Base-by-base conservation (phyloP, 2,329 filamentous ascomycete species). In the Teratosphaeria zuluensis region DNA sequence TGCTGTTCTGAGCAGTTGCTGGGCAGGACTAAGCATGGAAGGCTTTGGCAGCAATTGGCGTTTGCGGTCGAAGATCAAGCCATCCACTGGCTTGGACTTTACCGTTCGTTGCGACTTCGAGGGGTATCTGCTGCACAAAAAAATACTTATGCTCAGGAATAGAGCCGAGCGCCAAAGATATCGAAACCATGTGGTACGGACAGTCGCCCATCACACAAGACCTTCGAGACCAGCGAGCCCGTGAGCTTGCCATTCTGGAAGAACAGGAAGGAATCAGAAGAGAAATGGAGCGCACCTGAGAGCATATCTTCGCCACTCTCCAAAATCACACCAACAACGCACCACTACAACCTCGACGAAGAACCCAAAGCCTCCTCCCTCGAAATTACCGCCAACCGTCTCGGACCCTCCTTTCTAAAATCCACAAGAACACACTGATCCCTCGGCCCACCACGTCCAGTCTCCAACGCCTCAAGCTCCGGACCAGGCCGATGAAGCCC, bases 351-450 rank as follows among this genome's bases (percentile, higher is more conserved):
- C 55, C 59, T 61, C 30, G 54, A 30, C 55, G 62, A 61, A 33
- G 56, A 58, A 14, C 62, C 65, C 54, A 70, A 56, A 28, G 67
- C 69, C 28, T 77, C 81, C 35, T 74, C 70, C 57, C 69, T 67
- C 65, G 66, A 65, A 62, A 74, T 67, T 8, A 86, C 78, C 59
- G 80, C 78, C 42, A 86, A 74, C 62, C 83, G 75, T 62, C 81
- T 74, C 24, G 81, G 81, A 19, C 80, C 81, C 59, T 82, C 81
- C 58, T 80, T 80, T 63, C 71, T 76, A 59, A 85, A 85, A 54
- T 77, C 77, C 7, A 83, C 79, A 21, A 83, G 72, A 30, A 85
- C 78, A 54, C 84, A 81, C 65, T 80, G 77, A 56, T 84, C 81
- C 30, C 64, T 71, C 28, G 82, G 74, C 0, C 83, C 83, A 61